These are phyloP conservation scores for Phialophora macrospora DNA, from an alignment of 2,329 filamentous ascomycete genomes.

Conservation along the genomic window DNA sequence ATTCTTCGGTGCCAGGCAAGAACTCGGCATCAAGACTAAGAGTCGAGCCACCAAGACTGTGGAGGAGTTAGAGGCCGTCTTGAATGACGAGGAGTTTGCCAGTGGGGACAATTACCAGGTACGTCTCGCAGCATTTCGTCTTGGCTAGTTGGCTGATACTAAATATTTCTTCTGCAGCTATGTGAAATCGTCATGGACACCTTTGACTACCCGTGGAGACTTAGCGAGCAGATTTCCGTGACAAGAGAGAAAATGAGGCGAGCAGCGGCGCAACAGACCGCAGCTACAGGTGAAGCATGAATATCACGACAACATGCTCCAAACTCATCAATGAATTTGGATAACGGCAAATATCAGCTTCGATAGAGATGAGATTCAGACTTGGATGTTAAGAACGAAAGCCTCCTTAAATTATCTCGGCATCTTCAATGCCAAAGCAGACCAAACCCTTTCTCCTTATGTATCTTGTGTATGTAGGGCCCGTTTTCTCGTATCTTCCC, in stretches of 20 bases:
- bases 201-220: conserved; percentile 33
- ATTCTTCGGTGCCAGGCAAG: conserved; percentile 39
- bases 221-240: conserved; percentile 28
- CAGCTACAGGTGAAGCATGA: conserved; percentile 10
- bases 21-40: conserved; percentile 46
- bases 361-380: background rate
- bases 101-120: conserved; percentile 31
- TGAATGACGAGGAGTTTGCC: conserved; percentile 31
- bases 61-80: conserved; percentile 29
- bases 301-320: background rate
- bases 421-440: background rate
- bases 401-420: background rate
- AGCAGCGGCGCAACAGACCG: background rate
- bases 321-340: background rate
- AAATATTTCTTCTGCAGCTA: conserved; percentile 21
- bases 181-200: conserved; percentile 35
- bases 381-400: background rate
- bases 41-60: conserved; percentile 32
- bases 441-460: too few species aligned
- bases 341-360: background rate
- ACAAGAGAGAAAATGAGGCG: conserved; percentile 17
- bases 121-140: background rate
- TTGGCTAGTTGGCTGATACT: conserved; percentile 1
- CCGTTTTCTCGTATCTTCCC: too few species aligned
- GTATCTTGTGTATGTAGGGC: too few species aligned